Base-by-base conservation (phyloP, 805 yeast species). In the Ogataea wickerhamii region DNA sequence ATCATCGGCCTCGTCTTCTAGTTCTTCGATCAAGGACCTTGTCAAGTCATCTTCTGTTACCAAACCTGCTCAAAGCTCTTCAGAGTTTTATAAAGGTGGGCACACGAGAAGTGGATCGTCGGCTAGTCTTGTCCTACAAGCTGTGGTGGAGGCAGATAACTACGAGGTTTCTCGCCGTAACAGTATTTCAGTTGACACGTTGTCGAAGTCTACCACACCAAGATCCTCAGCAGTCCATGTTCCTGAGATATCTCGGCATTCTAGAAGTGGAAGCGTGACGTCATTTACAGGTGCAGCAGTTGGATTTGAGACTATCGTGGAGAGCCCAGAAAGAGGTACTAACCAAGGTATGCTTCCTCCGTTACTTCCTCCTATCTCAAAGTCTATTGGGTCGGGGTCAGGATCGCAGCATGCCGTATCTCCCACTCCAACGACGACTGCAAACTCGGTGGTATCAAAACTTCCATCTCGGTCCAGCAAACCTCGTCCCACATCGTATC, bases 401-500 rank as follows among this genome's bases (percentile, higher is more conserved):
- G 43, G 48, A 14, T 36, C 49, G 6, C 25, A 33, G 10, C 26
- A 26, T 7, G 22, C 32, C 7, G 32, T 18, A 10, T 38, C 38
- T 21, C 43, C 63, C 2, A 46, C 56, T 22, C 62, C 66, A 51
- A 60, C 71, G 36, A 73, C 75, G 6, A 74, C 71, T 23, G 34
- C 53, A 4, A 34, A 36, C 11, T 35, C 47, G 10, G 18, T 30
- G 20, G 20, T 47, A 5, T 44, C 52, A 5, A 51, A 53, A 32
- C 48, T 51, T 8, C 49, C 55, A 5, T 26, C 53, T 20, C 67
- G 69, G 36, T 53, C 69, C 8, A 73, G 77, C 57, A 80, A 76
- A 53, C 89, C 87, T 40, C 74, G 95, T 57, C 94, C 95, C 28
- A 84, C 91, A 0, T 83, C 93, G 7, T 85, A 82, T 53, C 89